Evolutionary conservation across 805 yeast genomes (phyloP), one percentile per base, ranked within the genome.

Genomic region (Candida suzukii): DNA sequence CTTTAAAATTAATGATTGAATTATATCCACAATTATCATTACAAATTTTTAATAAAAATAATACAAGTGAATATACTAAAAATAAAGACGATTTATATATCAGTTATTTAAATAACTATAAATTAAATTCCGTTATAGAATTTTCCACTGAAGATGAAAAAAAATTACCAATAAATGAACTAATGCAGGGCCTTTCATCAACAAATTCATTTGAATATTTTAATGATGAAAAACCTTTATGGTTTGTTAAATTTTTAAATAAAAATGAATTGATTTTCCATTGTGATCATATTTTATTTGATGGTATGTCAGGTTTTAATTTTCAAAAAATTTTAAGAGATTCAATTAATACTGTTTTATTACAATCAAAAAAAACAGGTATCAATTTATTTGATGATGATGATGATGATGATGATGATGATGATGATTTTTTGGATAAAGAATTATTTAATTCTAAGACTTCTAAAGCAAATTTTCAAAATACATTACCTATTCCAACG

Each of bases 301-400:
- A 66, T 46, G 71, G 70, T 2, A 50, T 52, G 12, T 51, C 65
- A 14, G 66, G 63, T 3, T 41, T 43, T 16, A 48, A 47, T 34
- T 61, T 66, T 45, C 66, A 16, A 3, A 26, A 18, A 19, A 5
- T 29, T 4, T 29, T 38, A 4, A 28, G 28, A 24, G 40, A 38
- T 13, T 2, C 27, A 11, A 4, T 38, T 3, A 38, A 38, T 25
- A 31, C 31, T 43, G 14, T 27, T 51, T 9, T 12, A 26, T 18
- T 9, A 19, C 24, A 31, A 31, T 22, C 8, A 10, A n/a, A 19
- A 31, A 31, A 31, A 20, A 6, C 10, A 13, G 24, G 35, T 9
- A 30, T n/a, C n/a, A n/a, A n/a, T n/a, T n/a, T n/a, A n/a, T n/a
- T n/a, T n/a, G n/a, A n/a, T n/a, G n/a, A n/a, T n/a, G n/a, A 34